Conservation (phyloP, 176 grass and related monocot species). For the Aegilops longissima region DNA sequence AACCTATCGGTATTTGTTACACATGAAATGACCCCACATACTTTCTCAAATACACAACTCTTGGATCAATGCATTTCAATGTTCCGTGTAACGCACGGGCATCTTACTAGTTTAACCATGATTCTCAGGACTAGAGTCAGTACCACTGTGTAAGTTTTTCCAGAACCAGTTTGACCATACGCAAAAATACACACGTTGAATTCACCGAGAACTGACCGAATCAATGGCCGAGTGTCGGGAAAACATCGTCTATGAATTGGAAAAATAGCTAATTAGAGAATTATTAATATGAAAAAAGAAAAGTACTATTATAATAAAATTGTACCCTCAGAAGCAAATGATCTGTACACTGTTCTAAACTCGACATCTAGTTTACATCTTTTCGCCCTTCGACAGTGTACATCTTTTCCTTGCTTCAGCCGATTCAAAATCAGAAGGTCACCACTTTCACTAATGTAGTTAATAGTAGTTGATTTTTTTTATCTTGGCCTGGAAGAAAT, state of each 20-base stretch:
- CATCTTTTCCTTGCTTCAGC: constrained; percentile 83
- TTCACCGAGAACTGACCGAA: constrained; percentile 81
- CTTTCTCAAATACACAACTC: no score
- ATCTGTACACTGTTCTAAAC: constrained; percentile 81
- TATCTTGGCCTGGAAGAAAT: constrained; percentile 76
- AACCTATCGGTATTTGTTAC: no score
- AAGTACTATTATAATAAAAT: background rate
- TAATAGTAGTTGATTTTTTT: constrained; percentile 66
- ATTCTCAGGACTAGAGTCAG: background rate
- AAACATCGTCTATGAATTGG: constrained; percentile 68
- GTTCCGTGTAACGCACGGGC: no score
- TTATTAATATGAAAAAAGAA: background rate
- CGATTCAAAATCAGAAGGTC: constrained; percentile 79
- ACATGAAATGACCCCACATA: no score
- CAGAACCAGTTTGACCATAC: constrained; percentile 90
- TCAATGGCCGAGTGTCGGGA: constrained; percentile 78
- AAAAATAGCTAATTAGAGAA: background rate
- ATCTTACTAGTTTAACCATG: background rate
- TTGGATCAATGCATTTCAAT: no score
- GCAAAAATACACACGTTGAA: constrained; percentile 96
- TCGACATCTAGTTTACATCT: constrained; percentile 77
- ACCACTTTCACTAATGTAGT: constrained; percentile 87
- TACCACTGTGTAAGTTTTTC: constrained; percentile 97
- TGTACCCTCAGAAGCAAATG: constrained; percentile 69
- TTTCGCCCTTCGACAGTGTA: constrained; percentile 46